These are phyloP conservation scores for Orbilia oligospora DNA, from an alignment of 2,329 filamentous ascomycete genomes.

Conservation along the genomic window DNA sequence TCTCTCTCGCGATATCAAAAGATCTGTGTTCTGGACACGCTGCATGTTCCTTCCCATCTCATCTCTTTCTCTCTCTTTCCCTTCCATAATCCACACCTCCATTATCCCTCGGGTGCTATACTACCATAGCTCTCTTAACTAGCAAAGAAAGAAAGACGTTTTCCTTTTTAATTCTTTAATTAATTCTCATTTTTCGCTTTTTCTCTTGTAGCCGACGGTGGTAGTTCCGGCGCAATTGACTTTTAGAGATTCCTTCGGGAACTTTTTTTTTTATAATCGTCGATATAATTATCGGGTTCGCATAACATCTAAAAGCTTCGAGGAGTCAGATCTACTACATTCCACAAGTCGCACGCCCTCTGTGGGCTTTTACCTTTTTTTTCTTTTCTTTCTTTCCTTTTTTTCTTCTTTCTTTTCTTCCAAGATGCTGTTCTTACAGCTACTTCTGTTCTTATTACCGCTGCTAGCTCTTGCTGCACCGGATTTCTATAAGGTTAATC, in stretches of 20 bases:
- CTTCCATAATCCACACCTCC: too few species aligned
- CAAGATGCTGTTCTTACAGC: conserved; percentile 47
- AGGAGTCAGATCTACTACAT: too few species aligned
- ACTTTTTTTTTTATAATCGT: background rate
- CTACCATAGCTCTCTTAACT: background rate
- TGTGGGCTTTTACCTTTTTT: background rate
- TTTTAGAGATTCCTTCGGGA: too few species aligned
- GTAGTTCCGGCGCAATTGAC: background rate
- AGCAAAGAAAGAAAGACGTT: background rate
- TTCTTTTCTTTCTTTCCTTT: background rate
- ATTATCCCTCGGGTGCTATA: background rate
- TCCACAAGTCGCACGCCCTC: background rate
- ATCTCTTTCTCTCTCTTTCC: background rate
- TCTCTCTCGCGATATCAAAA: conserved; percentile 29
- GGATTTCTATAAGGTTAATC: conserved; percentile 52
- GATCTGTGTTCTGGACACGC: conserved; percentile 13
- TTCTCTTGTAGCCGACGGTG: background rate
- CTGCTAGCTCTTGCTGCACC: conserved; percentile 37
- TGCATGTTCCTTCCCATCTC: conserved; percentile 16
- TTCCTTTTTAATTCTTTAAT: background rate
- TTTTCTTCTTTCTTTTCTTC: conserved; percentile 15
- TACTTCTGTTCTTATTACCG: conserved; percentile 44
- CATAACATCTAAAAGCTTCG: too few species aligned
- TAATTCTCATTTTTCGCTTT: background rate
- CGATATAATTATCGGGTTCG: too few species aligned